Evolutionary conservation across 2,329 filamentous ascomycete genomes (phyloP).

Genomic region (Diaporthe destruens): DNA sequence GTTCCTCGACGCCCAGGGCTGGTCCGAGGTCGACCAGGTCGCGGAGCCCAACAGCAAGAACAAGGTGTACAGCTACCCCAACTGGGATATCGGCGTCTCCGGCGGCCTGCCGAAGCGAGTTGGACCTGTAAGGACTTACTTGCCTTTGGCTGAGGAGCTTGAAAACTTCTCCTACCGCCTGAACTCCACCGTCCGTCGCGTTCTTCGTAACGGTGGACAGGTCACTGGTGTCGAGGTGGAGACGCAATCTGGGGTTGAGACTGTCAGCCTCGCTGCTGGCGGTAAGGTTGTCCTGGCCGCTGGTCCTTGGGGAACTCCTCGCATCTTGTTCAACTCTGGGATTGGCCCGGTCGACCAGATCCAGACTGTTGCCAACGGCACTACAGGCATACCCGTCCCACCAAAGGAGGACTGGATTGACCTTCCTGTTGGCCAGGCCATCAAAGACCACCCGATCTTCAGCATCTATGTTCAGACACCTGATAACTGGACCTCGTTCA

Average conservation of each 20-base stretch:
- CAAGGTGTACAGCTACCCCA: constrained; percentile 33
- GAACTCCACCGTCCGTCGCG: constrained; percentile 44
- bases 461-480: constrained; percentile 41
- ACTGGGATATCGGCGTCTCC: constrained; percentile 32
- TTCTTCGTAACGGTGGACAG: constrained; percentile 41
- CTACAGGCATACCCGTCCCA: constrained; percentile 37
- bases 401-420: constrained; percentile 44
- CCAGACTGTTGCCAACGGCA: constrained; percentile 38
- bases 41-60: constrained; percentile 39
- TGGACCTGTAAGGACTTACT: constrained; percentile 43
- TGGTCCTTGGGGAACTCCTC: constrained; percentile 42
- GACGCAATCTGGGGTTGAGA: constrained; percentile 11
- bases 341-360: constrained; percentile 39
- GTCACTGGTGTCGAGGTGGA: constrained; percentile 8
- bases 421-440: constrained; percentile 42
- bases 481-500: constrained; percentile 24
- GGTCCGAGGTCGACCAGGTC: constrained; percentile 38
- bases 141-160: constrained; percentile 42
- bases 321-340: constrained; percentile 37
- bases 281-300: constrained; percentile 44
- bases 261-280: constrained; percentile 34
- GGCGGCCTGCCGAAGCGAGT: constrained; percentile 32
- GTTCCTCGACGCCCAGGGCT: constrained; percentile 36
- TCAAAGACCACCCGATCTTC: constrained; percentile 43
- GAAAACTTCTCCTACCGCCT: constrained; percentile 44